Evolutionary conservation across 1,139 yeast genomes (phyloP), one percentile per base, ranked within the genome.

Genomic region (Yamadazyma dendronema): DNA sequence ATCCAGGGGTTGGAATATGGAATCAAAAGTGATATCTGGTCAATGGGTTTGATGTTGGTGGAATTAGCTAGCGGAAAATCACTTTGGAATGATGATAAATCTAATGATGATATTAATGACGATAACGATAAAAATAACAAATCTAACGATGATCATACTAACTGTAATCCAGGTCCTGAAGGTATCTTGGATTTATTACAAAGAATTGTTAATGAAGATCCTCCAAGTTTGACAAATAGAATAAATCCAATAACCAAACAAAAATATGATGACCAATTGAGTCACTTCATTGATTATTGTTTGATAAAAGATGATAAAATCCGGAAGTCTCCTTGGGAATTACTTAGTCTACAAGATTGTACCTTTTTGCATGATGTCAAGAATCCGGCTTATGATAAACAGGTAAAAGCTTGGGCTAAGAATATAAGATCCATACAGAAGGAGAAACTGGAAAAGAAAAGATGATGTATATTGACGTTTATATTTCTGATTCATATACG

Each of bases 1-100:
- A 92, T 92, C 39, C 96, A 88, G 61, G 98, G 98, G 10, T 87
- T 88, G 34, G 83, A 83, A 12, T 92, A 92, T 60, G 85, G 96
- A 6, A 85, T 90, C 17, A 89, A 90, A 51, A 90, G 96, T 24
- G 98, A 92, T 57, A 92, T 92, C 11, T 92, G 98, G 98, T 88
- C 97, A 1, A 67, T 90, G 53, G 98, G 98, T 1, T 67, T 92
- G 32, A 85, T 90, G 81, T 69, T 92, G 34, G 79, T 88, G 35
- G 97, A 92, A 57, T 67, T 92, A 38, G 92, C 96, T 1, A 78
- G 86, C 9, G 98, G 97, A 0, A 72, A 72, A 38, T 75, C 65
- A 30, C 67, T 62, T 32, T 72, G 70, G 84, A 40, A 50, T 12
- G 72, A 67, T 37, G 65, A 57, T 21, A 36, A 33, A n/a, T 21